Base-by-base conservation (phyloP, 768 basidiomycete genomes). In the Terana coerulea region DNA sequence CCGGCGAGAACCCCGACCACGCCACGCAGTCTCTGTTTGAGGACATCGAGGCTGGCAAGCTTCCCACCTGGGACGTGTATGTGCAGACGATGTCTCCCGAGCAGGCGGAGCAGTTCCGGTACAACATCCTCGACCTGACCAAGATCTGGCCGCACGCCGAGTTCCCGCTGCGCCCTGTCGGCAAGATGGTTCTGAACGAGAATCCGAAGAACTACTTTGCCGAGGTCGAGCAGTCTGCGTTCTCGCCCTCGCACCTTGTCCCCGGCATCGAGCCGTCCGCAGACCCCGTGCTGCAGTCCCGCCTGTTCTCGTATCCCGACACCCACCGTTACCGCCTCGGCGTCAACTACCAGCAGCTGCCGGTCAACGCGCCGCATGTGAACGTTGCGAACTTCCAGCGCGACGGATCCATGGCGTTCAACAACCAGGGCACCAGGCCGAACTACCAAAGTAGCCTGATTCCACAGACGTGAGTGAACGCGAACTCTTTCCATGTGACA, bases 231-330 rank as follows among this genome's bases (percentile, higher is more conserved):
- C 93, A 98, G 79, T 75, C 72, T 53, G 93, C 93, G 2, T 95
- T 91, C 77, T 81, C 91, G 17, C 95, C 95, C 0, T 88, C 91
- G 0, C 95, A 98, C 69, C 72, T 83, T 43, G 67, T 95, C 10
- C 91, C 89, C 1, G 95, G 93, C 69, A 81, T 94, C 58, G 95
- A 97, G 74, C 80, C 92, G 33, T 86, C 89, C 3, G 81, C 85
- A 19, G 95, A 98, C 70, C 95, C 95, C 21, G 90, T 98, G 59
- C 78, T 98, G 57, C 94, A 98, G 66, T 88, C 89, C 19, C 90
- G 95, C 49, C 80, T 97, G 42, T 98, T 97, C 83, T 91, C 91
- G 3, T 98, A 98, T 76, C 86, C 87, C 3, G 89, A 91, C 64
- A 90, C 89, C 31, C 88, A 91, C 65, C 86, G 88, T 52, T 84